Base-by-base conservation (phyloP, 2,329 filamentous ascomycete species). In the Penicillium frequentans region DNA sequence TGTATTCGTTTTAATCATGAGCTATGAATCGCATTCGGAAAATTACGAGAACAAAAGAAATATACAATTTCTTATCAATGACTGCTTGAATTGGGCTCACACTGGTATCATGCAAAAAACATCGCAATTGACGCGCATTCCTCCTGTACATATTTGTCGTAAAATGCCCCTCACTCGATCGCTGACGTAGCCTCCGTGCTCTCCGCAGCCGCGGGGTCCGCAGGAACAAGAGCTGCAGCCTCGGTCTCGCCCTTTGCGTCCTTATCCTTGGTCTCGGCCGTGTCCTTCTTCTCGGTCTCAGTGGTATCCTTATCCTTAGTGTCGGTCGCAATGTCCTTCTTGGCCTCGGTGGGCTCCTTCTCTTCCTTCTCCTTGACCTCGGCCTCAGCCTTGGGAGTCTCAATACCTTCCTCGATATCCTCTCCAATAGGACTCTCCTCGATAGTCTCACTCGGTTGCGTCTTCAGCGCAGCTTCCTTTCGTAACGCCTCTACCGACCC, bases 401-500 rank as follows among this genome's bases (percentile, higher is more conserved):
- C 42, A 13, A 2, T 33, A 44, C 13, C 49, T 24, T 49, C 49
- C 39, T 61, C 42, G 7, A 2, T 33, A 48, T 19, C 49, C 27
- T 49, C 49, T 47, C 27, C 49, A 10, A 44, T 31, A 6, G 50
- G 46, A 16, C 60, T 62, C 57, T 72, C 67, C 44, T 68, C 61
- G 45, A 70, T 66, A 8, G 65, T 59, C 26, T 69, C 67, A 5
- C 68, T 62, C 8, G 31, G 31, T 21, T 60, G 55, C 6, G 62
- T 54, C 24, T 67, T 63, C 49, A 64, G 58, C 37, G 67, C 66
- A 23, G 64, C 66, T 50, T 72, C 64, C 50, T 69, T 67, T 35
- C 70, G 66, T 57, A 75, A 53, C 37, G 68, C 63, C 21, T 69
- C 67, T 21, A 70, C 54, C 26, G 68, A 64, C 14, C 62, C 66